Evolutionary conservation across 2,329 filamentous ascomycete species (phyloP).

Genomic region (Fusarium sp.): DNA sequence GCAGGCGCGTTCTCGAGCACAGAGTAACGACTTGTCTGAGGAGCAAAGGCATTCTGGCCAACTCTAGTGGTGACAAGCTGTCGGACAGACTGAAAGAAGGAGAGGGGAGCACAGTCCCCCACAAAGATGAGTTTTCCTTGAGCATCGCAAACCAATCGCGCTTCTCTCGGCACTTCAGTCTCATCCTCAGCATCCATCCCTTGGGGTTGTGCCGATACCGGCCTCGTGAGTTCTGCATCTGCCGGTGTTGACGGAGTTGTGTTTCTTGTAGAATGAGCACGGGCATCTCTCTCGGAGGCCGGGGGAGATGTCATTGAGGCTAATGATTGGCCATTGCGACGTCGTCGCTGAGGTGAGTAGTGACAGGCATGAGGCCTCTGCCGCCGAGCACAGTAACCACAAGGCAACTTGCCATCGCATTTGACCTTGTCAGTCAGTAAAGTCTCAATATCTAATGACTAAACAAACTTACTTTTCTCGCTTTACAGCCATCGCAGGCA

Average conservation of each 20-base stretch:
- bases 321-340: slow-evolving; percentile 46
- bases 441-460: neutral
- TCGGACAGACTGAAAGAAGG: slow-evolving; percentile 67
- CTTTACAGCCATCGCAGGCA: slow-evolving; percentile 67
- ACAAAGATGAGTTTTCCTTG: slow-evolving; percentile 68
- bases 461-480: slow-evolving; percentile 34
- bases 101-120: slow-evolving; percentile 67
- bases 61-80: slow-evolving; percentile 63
- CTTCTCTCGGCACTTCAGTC: slow-evolving; percentile 66
- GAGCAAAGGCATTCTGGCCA: slow-evolving; percentile 63
- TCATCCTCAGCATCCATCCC: slow-evolving; percentile 58
- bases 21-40: slow-evolving; percentile 63
- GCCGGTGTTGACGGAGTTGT: slow-evolving; percentile 32
- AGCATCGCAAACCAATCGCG: slow-evolving; percentile 63
- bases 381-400: slow-evolving; percentile 61
- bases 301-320: slow-evolving; percentile 35
- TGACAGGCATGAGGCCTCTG: slow-evolving; percentile 58
- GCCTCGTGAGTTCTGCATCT: neutral
- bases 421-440: slow-evolving; percentile 59
- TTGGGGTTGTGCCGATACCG: slow-evolving; percentile 9
- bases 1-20: slow-evolving; percentile 60
- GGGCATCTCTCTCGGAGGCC: slow-evolving; percentile 30
- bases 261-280: slow-evolving; percentile 33
- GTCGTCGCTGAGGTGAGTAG: slow-evolving; percentile 60
- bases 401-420: slow-evolving; percentile 66